Evolutionary conservation across 179 eudicot genomes (phyloP).

Genomic region (Silene vulgaris): DNA sequence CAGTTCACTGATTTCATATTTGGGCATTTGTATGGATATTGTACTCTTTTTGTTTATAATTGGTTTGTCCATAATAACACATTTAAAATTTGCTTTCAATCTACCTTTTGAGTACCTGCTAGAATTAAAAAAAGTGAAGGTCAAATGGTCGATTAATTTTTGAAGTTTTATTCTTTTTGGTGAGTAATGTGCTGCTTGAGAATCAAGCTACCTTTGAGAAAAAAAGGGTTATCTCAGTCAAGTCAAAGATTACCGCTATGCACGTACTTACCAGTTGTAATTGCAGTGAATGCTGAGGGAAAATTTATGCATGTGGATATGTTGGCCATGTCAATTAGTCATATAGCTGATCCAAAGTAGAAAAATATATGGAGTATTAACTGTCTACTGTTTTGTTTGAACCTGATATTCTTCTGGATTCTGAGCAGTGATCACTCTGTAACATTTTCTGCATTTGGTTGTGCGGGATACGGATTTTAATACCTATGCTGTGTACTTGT

Average conservation of each 20-base stretch:
- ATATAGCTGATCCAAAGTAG: neutral
- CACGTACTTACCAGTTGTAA: neutral
- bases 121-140: neutral
- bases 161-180: neutral
- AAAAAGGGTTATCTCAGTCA: neutral
- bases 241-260: neutral
- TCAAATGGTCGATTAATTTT: neutral
- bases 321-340: neutral
- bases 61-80: neutral
- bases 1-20: neutral
- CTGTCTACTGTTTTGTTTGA: neutral
- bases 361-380: neutral
- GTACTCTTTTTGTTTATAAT: neutral
- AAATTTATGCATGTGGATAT: neutral
- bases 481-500: neutral
- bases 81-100: neutral
- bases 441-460: neutral
- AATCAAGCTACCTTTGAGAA: conserved; percentile 7
- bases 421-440: neutral
- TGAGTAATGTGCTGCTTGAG: conserved; percentile 9
- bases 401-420: neutral
- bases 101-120: neutral
- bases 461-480: neutral
- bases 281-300: neutral
- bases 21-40: neutral